A percentile compares a stretch with the other conserved stretches of the same genome.
These are phyloP conservation scores for Gamsiella multidivaricata DNA, from an alignment of 192 early-diverging fungal genomes.

Conservation along the genomic window DNA sequence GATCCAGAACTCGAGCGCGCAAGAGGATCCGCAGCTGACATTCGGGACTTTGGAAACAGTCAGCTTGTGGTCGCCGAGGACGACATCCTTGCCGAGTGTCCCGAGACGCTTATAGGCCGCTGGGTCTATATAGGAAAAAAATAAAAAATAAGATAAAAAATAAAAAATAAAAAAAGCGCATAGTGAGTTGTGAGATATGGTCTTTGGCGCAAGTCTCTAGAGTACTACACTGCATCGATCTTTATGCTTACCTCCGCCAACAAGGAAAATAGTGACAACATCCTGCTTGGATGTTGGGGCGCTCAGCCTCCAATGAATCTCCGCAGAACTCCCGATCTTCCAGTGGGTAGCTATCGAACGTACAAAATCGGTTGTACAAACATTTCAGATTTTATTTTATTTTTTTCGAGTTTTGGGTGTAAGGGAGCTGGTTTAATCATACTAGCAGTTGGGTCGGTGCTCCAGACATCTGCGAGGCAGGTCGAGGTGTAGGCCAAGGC, in stretches of 20 bases:
- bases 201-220: no score
- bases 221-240: no score
- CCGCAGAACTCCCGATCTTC: constrained; percentile 9
- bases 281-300: not conserved
- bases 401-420: no score
- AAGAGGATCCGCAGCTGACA: constrained; percentile 8
- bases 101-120: constrained; percentile 12
- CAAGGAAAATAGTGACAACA: constrained; percentile 14
- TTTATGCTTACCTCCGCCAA: constrained; percentile 25
- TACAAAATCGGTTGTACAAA: no score
- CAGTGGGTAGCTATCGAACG: constrained; percentile 7
- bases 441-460: constrained; percentile 24
- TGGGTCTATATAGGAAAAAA: constrained; percentile 1
- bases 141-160: not conserved
- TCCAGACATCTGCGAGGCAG: constrained; percentile 6
- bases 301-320: constrained; percentile 20
- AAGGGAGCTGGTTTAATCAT: no score
- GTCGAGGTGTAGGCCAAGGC: constrained; percentile 20
- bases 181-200: no score
- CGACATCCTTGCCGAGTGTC: not conserved
- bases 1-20: constrained; percentile 23
- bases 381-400: no score
- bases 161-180: no score
- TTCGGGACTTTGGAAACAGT: constrained; percentile 9
- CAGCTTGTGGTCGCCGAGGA: constrained; percentile 5